phyloP scores from a whole-genome alignment of 768 basidiomycete genomes.

The Rhodotorula sphaerocarpa region DNA sequence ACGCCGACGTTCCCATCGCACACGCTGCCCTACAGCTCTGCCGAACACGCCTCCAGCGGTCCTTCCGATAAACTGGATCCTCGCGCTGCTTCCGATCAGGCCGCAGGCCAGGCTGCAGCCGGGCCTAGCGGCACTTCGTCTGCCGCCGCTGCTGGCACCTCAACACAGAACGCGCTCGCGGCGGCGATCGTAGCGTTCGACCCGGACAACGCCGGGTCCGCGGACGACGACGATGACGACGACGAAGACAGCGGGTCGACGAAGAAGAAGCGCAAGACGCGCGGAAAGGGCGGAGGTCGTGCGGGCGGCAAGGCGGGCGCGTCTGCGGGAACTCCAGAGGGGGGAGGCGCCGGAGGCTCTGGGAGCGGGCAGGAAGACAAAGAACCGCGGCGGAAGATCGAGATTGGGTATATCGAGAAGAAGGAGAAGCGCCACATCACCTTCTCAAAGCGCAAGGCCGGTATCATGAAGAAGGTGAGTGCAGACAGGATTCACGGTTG shows the following conservation, averaged over 20 bases:
- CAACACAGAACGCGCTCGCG: not conserved
- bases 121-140: too few species aligned
- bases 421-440: constrained; percentile 98
- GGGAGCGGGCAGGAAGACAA: constrained; percentile 19
- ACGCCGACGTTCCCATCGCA: too few species aligned
- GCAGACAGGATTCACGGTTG: not conserved
- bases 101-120: too few species aligned
- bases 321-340: not conserved
- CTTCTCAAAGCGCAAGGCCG: constrained; percentile 99
- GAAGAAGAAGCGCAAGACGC: constrained; percentile 24
- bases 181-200: constrained; percentile 27
- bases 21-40: too few species aligned
- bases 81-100: not conserved
- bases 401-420: constrained; percentile 99
- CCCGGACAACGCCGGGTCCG: constrained; percentile 15
- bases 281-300: constrained; percentile 38
- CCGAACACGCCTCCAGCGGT: not conserved
- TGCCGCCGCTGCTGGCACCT: too few species aligned
- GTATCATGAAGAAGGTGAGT: constrained; percentile 96
- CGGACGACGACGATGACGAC: constrained; percentile 51
- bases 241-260: constrained; percentile 57
- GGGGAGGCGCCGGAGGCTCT: not conserved
- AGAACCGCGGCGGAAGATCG: constrained; percentile 74
- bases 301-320: constrained; percentile 46
- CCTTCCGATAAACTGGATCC: not conserved